phyloP scores from a whole-genome alignment of 1,284 basidiomycete species.

The Xerocomus minutiporus region DNA sequence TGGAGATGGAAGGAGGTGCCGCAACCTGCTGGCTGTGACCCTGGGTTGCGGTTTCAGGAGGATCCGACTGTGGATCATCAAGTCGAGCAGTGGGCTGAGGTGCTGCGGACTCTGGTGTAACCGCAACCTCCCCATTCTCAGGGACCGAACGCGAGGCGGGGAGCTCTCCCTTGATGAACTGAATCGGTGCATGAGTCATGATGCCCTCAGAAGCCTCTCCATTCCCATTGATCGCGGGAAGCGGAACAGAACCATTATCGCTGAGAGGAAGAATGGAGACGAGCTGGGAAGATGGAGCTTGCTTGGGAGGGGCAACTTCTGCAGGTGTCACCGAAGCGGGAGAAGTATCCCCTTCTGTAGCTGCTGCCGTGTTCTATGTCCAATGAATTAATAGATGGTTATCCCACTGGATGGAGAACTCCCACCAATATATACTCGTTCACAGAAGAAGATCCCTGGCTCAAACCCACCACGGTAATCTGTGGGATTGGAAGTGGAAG shows the following conservation, averaged over 20 bases:
- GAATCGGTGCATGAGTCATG: slow-evolving; percentile 3
- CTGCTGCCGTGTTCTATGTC: slow-evolving; percentile 21
- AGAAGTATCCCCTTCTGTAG: slow-evolving; percentile 20
- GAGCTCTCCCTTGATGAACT: slow-evolving; percentile 1
- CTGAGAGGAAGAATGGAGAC: slow-evolving; percentile 38
- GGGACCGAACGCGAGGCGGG: background rate
- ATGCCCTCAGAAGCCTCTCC: slow-evolving; percentile 3
- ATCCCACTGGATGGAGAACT: background rate
- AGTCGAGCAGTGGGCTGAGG: background rate
- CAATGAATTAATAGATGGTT: background rate
- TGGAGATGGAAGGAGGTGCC: background rate
- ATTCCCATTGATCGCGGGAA: slow-evolving; percentile 9
- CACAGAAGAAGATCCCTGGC: slow-evolving; percentile 34
- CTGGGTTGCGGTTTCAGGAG: background rate
- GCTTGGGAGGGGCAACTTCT: background rate
- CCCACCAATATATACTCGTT: slow-evolving; percentile 19
- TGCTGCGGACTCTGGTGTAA: slow-evolving; percentile 5
- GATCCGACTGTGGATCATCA: background rate
- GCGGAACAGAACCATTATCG: slow-evolving; percentile 15
- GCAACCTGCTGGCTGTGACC: background rate
- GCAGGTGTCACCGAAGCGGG: slow-evolving; percentile 5
- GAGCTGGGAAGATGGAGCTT: slow-evolving; percentile 6
- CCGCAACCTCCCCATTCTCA: slow-evolving; percentile 1
- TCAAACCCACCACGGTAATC: slow-evolving; percentile 35
- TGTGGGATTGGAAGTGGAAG: slow-evolving; percentile 13